Base-by-base conservation (phyloP, 192 early-diverging fungal genomes). In the Entomortierella parvispora region DNA sequence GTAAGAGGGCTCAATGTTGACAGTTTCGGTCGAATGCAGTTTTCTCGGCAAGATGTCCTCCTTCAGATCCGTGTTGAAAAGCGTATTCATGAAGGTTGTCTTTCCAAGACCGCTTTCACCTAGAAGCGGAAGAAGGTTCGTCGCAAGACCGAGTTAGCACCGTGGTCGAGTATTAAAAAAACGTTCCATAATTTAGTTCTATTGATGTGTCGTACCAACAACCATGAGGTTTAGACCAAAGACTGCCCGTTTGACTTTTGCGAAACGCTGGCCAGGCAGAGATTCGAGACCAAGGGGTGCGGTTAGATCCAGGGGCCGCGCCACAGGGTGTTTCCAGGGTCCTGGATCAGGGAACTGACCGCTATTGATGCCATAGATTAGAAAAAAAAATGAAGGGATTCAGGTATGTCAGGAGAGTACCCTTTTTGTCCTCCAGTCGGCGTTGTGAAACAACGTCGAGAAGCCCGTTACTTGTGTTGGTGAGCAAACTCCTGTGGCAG, bases 51-150 rank as follows among this genome's bases (percentile, higher is more conserved):
- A 74, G 45, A 88, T 86, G 61, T 92, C 90, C 64, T 96, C 94
- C 58, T 93, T 86, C 50, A 98, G 84, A 67, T 96, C 91, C 28
- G 96, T 95, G 49, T 95, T 92, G 82, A 99, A 95, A 58, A 99
- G 87, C 14, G 97, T 99, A 86, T 99, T 97, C 89, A 99, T 92
- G 79, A 95, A 99, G 20, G 97, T 99, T 31, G 97, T 95, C 84
- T 99, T 99, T 54, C 97, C 97, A 23, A 94, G 86, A 56, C 97
- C 97, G 58, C 93, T 97, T 80, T 96, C 95, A 68, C 97, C 93
- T 95, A 58, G 10, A 37, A 50, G 0, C 32, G 20, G 48, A 22
- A 15, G 45, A 37, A 26, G 50, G 37, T 60, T 20, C 40, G 10
- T n/a, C 45, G 50, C 32, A 50, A 40, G 33, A 9, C 37, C 37